These are phyloP conservation scores for Phoma sp. DNA, from an alignment of 2,329 filamentous ascomycete genomes.

Conservation along the genomic window DNA sequence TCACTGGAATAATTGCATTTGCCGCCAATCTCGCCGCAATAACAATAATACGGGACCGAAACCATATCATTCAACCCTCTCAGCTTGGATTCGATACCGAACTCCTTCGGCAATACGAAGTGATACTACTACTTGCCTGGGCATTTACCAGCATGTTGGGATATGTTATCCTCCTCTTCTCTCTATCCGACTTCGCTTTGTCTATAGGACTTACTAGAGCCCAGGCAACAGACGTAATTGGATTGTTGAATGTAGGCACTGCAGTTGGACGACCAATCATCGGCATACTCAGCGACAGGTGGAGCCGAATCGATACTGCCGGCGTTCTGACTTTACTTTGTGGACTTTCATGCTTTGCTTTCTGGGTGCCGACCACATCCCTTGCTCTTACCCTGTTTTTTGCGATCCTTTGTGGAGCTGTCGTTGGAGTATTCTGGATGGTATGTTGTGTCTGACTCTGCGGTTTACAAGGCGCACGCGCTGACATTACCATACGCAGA, in stretches of 20 bases:
- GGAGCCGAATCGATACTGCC: constrained; percentile 54
- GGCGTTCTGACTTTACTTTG: constrained; percentile 49
- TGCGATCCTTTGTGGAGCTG: constrained; percentile 53
- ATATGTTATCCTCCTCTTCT: constrained; percentile 58
- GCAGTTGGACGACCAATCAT: constrained; percentile 57
- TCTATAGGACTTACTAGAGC: constrained; percentile 51
- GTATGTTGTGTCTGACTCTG: constrained; percentile 24
- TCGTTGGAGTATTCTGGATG: constrained; percentile 60
- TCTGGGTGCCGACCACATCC: constrained; percentile 57
- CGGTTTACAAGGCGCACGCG: not conserved
- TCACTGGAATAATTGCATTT: constrained; percentile 46
- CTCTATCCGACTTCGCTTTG: constrained; percentile 56
- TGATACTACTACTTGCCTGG: constrained; percentile 51
- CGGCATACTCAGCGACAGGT: constrained; percentile 55
- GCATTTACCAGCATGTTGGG: constrained; percentile 57
- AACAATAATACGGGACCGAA: constrained; percentile 42
- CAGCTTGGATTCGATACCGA: constrained; percentile 46
- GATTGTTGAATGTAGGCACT: constrained; percentile 58
- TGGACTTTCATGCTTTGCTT: constrained; percentile 50
- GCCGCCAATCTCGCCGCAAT: constrained; percentile 40
- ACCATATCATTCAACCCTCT: constrained; percentile 43
- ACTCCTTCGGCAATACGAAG: constrained; percentile 47
- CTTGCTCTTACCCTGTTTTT: constrained; percentile 56
- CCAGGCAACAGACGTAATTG: constrained; percentile 53
- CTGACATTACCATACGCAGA: constrained; percentile 25